Evolutionary conservation across 2,329 filamentous ascomycete genomes (phyloP), one percentile per base, ranked within the genome.

Genomic region (Calycina herbarum): DNA sequence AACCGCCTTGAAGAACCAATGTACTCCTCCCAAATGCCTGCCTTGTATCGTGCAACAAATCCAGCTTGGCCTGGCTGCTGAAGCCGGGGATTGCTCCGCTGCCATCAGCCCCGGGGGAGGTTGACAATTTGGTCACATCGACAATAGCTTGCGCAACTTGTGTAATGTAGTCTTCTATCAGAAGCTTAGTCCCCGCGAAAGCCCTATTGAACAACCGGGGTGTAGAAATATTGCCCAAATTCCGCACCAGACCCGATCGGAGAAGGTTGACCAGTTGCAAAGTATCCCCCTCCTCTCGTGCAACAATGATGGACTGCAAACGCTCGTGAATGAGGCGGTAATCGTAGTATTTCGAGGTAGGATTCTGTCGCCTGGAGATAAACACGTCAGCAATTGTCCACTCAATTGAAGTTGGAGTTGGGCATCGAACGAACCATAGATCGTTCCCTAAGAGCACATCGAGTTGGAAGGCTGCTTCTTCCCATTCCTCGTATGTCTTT

Each of bases 111-210:
- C 71, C 79, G 0, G 82, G 80, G 20, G 81, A 82, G 0, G 86
- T 89, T 24, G 90, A 87, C 62, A 92, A 82, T 24, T 81, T 72
- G 33, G 88, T 89, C 45, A 97, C 89, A 73, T 94, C 89, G 67
- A 91, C 86, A 63, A 97, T 87, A 1, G 92, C 90, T 66, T 90
- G 86, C n/a, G 90, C 90, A 42, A 96, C 89, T 74, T 94, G 89
- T 0, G 89, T 88, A 68, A 96, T 89, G 75, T 97, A 97, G 77
- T 96, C 91, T 75, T 97, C 93, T 68, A 97, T 96, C 59, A 97
- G 80, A 62, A 91, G 86, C 76, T 97, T 97, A 0, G 94, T 97
- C 17, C 94, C 94, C 1, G 91, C 90, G 75, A 95, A 95, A 13
- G 92, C 90, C 65, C 89, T 86, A 73, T 94, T 94, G 79, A 93